Conservation (phyloP, 2,329 filamentous ascomycete species). For the Colletotrichum tofieldiae region DNA sequence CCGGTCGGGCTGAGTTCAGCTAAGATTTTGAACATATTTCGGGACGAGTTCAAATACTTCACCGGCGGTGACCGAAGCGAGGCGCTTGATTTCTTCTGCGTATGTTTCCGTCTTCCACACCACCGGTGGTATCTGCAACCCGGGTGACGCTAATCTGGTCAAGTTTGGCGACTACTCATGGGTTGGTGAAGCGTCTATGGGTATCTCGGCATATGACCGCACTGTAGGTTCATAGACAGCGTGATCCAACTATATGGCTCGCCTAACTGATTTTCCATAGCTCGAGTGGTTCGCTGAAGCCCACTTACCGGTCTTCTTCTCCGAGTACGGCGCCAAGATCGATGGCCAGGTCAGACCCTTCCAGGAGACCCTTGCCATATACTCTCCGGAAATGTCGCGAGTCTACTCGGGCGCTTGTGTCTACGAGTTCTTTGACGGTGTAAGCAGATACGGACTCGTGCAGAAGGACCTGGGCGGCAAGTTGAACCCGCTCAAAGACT, state of each 20-base stretch:
- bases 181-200: not conserved
- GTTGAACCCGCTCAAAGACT: not conserved
- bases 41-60: constrained; percentile 44
- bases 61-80: constrained; percentile 40
- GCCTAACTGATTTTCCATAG: not conserved
- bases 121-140: too few relatives aligned
- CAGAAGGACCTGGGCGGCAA: not conserved
- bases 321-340: not conserved
- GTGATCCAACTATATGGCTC: not conserved
- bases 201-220: not conserved
- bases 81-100: constrained; percentile 45
- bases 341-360: constrained; percentile 55
- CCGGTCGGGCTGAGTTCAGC: constrained; percentile 44
- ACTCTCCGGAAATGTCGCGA: constrained; percentile 73
- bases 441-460: constrained; percentile 62
- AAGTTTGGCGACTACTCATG: not conserved
- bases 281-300: not conserved
- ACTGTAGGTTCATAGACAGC: not conserved
- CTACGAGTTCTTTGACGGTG: constrained; percentile 79
- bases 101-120: constrained; percentile 9
- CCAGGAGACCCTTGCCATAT: constrained; percentile 76
- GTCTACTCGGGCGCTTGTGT: constrained; percentile 78
- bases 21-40: constrained; percentile 7
- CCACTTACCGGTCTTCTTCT: not conserved
- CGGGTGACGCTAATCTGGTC: not conserved